Conservation (phyloP, 2,329 filamentous ascomycete species). For the Colletotrichum kahawae region DNA sequence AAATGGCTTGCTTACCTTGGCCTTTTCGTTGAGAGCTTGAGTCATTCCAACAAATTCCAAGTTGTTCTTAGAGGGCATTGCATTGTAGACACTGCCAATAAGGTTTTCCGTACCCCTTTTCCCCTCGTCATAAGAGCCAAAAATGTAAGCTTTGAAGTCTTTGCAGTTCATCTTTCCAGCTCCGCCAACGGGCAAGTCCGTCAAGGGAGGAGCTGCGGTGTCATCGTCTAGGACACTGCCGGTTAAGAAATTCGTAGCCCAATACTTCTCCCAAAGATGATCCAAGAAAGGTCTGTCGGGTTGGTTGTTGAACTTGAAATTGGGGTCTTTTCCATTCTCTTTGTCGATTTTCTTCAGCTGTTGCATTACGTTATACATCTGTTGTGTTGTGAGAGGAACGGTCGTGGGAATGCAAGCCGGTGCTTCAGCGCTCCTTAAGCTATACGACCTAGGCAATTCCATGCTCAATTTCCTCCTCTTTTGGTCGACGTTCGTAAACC, state of each 20-base stretch:
- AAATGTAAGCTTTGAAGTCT: background rate
- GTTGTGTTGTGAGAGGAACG: accelerated
- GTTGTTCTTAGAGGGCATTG: background rate
- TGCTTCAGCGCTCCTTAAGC: background rate
- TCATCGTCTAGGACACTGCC: too few species aligned
- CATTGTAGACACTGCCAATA: accelerated
- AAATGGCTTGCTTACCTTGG: background rate
- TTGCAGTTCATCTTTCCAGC: background rate
- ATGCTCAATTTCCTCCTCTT: accelerated
- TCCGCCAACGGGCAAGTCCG: accelerated
- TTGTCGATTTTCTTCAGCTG: background rate
- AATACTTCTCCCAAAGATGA: background rate
- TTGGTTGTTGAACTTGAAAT: background rate
- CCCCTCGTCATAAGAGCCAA: accelerated
- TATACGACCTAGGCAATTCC: background rate
- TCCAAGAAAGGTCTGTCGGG: accelerated
- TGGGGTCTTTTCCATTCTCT: too few species aligned
- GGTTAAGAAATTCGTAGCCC: background rate
- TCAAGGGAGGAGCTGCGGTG: background rate
- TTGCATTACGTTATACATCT: background rate
- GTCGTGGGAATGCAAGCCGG: background rate
- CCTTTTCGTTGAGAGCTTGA: background rate
- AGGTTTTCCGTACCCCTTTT: background rate
- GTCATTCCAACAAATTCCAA: background rate
- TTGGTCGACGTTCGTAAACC: accelerated